Percentiles rank a stretch among this genome's conserved stretches.
These are phyloP conservation scores for Sodiomyces alkalinus DNA, from an alignment of 2,329 filamentous ascomycete genomes.

Conservation along the genomic window DNA sequence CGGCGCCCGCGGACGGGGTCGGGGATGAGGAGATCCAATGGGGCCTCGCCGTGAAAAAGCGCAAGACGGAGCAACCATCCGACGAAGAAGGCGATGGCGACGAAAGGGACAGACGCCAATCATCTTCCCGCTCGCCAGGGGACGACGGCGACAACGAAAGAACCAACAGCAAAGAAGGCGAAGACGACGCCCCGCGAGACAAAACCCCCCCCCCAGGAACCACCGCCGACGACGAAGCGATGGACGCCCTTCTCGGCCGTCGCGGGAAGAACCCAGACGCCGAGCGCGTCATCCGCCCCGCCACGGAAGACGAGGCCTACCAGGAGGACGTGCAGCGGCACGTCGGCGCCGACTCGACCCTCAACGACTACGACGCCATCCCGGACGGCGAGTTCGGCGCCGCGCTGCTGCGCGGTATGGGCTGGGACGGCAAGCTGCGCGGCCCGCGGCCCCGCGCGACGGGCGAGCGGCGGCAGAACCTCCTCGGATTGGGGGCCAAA, in stretches of 20 bases:
- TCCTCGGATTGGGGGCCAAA: constrained; percentile 81
- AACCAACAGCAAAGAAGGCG: constrained; percentile 2
- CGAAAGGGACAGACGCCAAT: neutral
- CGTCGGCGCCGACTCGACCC: constrained; percentile 59
- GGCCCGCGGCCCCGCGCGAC: constrained; percentile 41
- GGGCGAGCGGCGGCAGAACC: constrained; percentile 53
- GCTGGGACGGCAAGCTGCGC: constrained; percentile 63
- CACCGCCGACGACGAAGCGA: constrained; percentile 32
- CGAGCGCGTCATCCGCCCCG: constrained; percentile 14
- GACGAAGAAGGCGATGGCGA: constrained; percentile 8
- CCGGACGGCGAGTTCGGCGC: constrained; percentile 93
- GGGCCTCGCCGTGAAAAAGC: constrained; percentile 32
- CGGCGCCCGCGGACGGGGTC: constrained; percentile 28
- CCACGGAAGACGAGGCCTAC: constrained; percentile 54
- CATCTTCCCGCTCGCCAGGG: too few species aligned
- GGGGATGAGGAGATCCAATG: constrained; percentile 39
- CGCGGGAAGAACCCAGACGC: constrained; percentile 12
- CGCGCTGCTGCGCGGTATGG: constrained; percentile 82
- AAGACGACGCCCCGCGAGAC: constrained; percentile 1
- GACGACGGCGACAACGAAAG: neutral
- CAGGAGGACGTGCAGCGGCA: constrained; percentile 46
- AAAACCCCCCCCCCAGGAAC: constrained; percentile 4
- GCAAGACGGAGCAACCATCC: constrained; percentile 41
- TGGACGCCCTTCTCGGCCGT: constrained; percentile 51
- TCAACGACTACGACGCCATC: constrained; percentile 76